These are phyloP conservation scores for Stachybotrys chartarum DNA, from an alignment of 2,329 filamentous ascomycete species.

Conservation along the genomic window DNA sequence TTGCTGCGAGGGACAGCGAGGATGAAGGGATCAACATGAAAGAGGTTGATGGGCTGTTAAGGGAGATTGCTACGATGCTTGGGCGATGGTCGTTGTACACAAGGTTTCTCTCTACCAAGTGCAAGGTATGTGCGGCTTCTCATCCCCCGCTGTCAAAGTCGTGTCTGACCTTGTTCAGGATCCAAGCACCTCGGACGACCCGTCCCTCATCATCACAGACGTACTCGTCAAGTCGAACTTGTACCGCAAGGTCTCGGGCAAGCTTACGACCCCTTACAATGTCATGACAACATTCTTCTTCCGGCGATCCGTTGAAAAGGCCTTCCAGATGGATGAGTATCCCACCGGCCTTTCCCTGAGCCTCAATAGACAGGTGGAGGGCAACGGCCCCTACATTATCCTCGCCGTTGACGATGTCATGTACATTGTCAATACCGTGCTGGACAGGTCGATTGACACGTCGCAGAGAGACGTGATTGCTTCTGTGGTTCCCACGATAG, in stretches of 20 bases:
- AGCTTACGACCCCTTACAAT: slow-evolving; percentile 77
- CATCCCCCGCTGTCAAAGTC: background rate
- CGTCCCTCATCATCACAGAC: slow-evolving; percentile 58
- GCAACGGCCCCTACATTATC: slow-evolving; percentile 83
- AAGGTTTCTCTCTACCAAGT: slow-evolving; percentile 82
- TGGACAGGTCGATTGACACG: slow-evolving; percentile 80
- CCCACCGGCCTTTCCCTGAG: slow-evolving; percentile 74
- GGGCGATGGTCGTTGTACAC: slow-evolving; percentile 89
- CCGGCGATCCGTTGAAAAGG: slow-evolving; percentile 90
- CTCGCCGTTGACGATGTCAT: slow-evolving; percentile 97
- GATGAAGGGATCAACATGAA: slow-evolving; percentile 97
- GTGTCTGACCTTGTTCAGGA: slow-evolving; percentile 33
- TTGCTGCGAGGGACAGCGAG: slow-evolving; percentile 58
- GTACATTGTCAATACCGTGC: slow-evolving; percentile 94
- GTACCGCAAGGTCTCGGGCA: slow-evolving; percentile 66
- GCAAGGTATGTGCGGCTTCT: slow-evolving; percentile 51
- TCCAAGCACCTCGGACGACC: slow-evolving; percentile 41
- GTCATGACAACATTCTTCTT: slow-evolving; percentile 95
- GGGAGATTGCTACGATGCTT: slow-evolving; percentile 87
- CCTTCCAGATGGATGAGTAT: slow-evolving; percentile 90
- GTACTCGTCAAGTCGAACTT: slow-evolving; percentile 76
- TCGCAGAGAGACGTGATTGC: slow-evolving; percentile 73
- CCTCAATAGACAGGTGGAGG: slow-evolving; percentile 61
- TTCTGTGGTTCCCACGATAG: slow-evolving; percentile 70
- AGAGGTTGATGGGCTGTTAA: slow-evolving; percentile 81